phyloP scores from a whole-genome alignment of 129 eudicot species.

The Helianthus tuberosus region DNA sequence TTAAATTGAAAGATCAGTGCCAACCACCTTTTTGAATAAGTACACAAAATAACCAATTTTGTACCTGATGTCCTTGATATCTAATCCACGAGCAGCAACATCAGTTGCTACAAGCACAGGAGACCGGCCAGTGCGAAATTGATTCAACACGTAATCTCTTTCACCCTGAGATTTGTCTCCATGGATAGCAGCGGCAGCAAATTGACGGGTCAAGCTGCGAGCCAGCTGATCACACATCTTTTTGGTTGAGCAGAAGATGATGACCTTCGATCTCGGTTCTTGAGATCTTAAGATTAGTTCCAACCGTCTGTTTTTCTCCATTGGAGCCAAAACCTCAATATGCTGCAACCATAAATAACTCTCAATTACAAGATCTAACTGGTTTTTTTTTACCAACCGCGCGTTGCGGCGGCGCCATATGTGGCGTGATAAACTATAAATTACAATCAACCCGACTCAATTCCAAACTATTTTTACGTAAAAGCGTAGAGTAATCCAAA shows the following conservation, averaged over 20 bases:
- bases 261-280: slow-evolving; percentile 86
- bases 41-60: background rate
- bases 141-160: slow-evolving; percentile 82
- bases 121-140: slow-evolving; percentile 87
- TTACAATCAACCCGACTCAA: too few relatives aligned
- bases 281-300: slow-evolving; percentile 90
- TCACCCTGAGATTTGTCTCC: slow-evolving; percentile 95
- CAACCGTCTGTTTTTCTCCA: slow-evolving; percentile 81
- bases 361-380: background rate
- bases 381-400: too few relatives aligned
- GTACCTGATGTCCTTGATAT: slow-evolving; percentile 90
- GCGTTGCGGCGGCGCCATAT: too few relatives aligned
- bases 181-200: slow-evolving; percentile 96
- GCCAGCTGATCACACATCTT: slow-evolving; percentile 95
- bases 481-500: too few relatives aligned
- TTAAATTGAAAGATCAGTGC: too few relatives aligned
- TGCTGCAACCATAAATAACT: slow-evolving; percentile 39
- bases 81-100: slow-evolving; percentile 98
- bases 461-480: too few relatives aligned
- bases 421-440: too few relatives aligned
- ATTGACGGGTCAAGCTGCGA: slow-evolving; percentile 66
- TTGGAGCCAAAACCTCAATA: slow-evolving; percentile 68
- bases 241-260: slow-evolving; percentile 92
- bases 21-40: too few relatives aligned
- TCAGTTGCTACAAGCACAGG: slow-evolving; percentile 97